Evolutionary conservation across 2,329 filamentous ascomycete species (phyloP), one percentile per base, ranked within the genome.

Genomic region (Phaeoacremonium minimum): DNA sequence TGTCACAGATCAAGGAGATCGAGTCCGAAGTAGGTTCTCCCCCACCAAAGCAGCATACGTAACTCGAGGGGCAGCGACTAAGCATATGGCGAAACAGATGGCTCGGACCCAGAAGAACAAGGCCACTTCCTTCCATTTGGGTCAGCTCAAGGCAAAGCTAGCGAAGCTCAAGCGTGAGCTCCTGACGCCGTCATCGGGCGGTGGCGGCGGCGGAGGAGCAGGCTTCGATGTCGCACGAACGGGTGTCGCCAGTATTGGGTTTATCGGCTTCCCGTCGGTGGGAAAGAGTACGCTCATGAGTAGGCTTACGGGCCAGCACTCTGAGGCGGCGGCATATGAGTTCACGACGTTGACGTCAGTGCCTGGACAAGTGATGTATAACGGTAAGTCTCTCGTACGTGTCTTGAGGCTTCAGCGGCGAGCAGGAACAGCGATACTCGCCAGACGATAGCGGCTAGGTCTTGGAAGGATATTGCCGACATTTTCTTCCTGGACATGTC

Each of bases 281-380:
- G 93, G 93, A 44, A 98, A 98, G 70, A 95, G 88, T 76, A 98
- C 93, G 34, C 73, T 98, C 53, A 96, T 98, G 90, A 95, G 83
- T 59, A 81, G 73, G 56, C 68, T 98, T 58, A 98, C 93, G 30
- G 93, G 93, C 35, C 91, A 96, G 66, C 91, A 98, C 61, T 97
- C 91, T 3, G 93, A 98, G 73, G 91, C 82, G 38, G 93, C 93
- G 14, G 93, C 91, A 35, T 98, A 98, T 66, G 93, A 98, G 61
- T 98, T 98, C 71, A 98, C 93, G 47, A 98, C 93, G 37, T 75
- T 98, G 61, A 98, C 93, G 22, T 96, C 91, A 31, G 93, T 98
- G 33, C 93, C 93, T 29, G 93, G 93, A 36, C 93, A 97, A 69
- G 89, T 98, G 44, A 69, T 85, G 51, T 97, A 97, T 68, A 97